Evolutionary conservation across 805 yeast species (phyloP).

Genomic region (Yarrowia deformans): DNA sequence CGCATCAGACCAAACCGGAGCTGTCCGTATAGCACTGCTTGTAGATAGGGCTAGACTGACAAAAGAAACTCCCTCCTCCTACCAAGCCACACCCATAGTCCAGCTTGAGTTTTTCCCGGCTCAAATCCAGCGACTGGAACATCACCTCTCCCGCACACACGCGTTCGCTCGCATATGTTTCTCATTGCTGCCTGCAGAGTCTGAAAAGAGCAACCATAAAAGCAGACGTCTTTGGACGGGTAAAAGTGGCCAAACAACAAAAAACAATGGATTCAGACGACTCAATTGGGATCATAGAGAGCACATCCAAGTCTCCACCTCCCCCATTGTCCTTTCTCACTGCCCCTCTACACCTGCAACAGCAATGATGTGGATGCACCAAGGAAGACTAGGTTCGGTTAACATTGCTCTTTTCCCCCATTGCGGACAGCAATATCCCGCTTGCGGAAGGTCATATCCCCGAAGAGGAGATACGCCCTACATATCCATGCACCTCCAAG

Average conservation of each 20-base stretch:
- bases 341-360: conserved; percentile 9
- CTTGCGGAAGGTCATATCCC: background rate
- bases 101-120: too few relatives aligned
- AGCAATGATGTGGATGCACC: conserved; percentile 27
- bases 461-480: background rate
- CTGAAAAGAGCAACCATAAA: conserved; percentile 1
- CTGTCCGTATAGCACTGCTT: too few relatives aligned
- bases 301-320: background rate
- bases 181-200: conserved; percentile 1
- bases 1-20: too few relatives aligned
- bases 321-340: background rate
- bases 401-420: conserved; percentile 24
- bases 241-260: background rate
- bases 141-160: too few relatives aligned
- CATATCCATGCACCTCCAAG: background rate
- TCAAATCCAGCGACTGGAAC: too few relatives aligned
- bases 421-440: background rate
- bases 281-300: background rate
- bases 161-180: too few relatives aligned
- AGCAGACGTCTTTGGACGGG: background rate
- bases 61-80: too few relatives aligned
- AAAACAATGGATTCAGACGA: too few relatives aligned
- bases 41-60: too few relatives aligned
- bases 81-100: too few relatives aligned
- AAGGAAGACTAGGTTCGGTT: conserved; percentile 14